A percentile compares a stretch with the other conserved stretches of the same genome.
Evolutionary conservation across 2,329 filamentous ascomycete species (phyloP).

Genomic region (Dactylellina parvicollis): DNA sequence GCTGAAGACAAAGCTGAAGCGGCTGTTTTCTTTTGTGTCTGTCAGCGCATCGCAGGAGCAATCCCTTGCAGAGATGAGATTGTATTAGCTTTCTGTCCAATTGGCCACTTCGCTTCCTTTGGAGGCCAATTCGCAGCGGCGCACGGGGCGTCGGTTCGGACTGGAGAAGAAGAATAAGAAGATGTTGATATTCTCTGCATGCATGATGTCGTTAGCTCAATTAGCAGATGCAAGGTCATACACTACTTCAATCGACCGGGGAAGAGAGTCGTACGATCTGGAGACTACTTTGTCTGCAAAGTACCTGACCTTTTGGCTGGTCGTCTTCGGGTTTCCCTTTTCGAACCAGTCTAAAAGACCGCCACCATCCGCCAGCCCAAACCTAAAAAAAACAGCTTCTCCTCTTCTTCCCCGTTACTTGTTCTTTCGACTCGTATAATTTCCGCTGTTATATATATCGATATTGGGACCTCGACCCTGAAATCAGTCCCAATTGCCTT

Average conservation of each 20-base stretch:
- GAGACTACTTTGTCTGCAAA: too few relatives aligned
- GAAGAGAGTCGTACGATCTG: constrained; percentile 22
- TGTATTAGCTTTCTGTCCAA: too few relatives aligned
- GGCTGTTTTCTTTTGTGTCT: not conserved
- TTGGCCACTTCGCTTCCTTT: not conserved
- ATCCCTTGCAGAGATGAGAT: not conserved
- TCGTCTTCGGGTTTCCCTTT: constrained; percentile 29
- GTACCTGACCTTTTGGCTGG: constrained; percentile 32
- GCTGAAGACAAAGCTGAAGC: not conserved
- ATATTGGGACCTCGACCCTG: not conserved
- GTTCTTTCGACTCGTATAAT: not conserved
- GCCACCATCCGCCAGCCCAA: constrained; percentile 11
- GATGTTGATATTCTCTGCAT: not conserved
- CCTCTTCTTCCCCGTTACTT: not conserved
- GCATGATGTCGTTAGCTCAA: not conserved
- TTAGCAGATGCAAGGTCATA: too few relatives aligned
- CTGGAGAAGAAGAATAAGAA: not conserved
- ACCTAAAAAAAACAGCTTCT: not conserved
- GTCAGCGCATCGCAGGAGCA: not conserved
- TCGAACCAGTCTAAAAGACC: constrained; percentile 11
- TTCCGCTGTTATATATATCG: not conserved
- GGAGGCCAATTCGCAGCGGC: not conserved
- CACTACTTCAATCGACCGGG: not conserved
- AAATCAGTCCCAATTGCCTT: not conserved
- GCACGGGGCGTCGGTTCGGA: constrained; percentile 1